Percentiles rank a stretch among this genome's conserved stretches.
phyloP scores from a whole-genome alignment of 495 filamentous ascomycete species.

The Tuber borchii region DNA sequence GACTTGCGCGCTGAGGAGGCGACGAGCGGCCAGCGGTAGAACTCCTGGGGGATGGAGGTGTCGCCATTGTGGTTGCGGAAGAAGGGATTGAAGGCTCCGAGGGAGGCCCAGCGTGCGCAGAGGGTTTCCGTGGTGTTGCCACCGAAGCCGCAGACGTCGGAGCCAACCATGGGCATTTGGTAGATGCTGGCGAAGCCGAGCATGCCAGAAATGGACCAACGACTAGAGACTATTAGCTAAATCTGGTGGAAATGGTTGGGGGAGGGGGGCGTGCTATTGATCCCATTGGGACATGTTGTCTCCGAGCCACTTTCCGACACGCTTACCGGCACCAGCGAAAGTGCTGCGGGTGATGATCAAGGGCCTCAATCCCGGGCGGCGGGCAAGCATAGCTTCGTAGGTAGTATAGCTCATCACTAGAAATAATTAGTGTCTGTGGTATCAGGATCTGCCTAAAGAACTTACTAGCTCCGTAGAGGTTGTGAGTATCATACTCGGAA shows the following conservation, averaged over 20 bases:
- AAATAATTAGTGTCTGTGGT: slow-evolving; percentile 12
- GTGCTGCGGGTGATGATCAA: slow-evolving; percentile 79
- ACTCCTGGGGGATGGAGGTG: slow-evolving; percentile 58
- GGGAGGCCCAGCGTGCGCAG: slow-evolving; percentile 76
- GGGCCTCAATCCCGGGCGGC: slow-evolving; percentile 62
- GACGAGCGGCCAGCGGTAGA: slow-evolving; percentile 66
- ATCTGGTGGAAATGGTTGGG: neutral
- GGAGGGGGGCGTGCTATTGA: slow-evolving; percentile 48
- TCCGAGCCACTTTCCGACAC: slow-evolving; percentile 83
- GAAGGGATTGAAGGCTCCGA: slow-evolving; percentile 76
- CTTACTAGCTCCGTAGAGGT: slow-evolving; percentile 70
- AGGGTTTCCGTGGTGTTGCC: slow-evolving; percentile 67
- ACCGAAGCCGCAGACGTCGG: slow-evolving; percentile 74
- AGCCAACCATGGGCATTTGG: slow-evolving; percentile 79
- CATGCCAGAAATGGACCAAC: slow-evolving; percentile 59
- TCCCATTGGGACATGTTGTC: slow-evolving; percentile 73
- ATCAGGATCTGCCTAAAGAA: neutral
- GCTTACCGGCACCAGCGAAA: slow-evolving; percentile 69
- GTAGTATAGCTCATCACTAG: slow-evolving; percentile 68
- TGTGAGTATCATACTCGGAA: slow-evolving; percentile 74
- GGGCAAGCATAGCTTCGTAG: slow-evolving; percentile 59
- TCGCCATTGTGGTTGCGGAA: slow-evolving; percentile 69
- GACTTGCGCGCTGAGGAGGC: slow-evolving; percentile 60
- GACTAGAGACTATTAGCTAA: slow-evolving; percentile 23
- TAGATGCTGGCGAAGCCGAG: slow-evolving; percentile 72